Conservation (phyloP, 129 eudicot genomes). For the Flaveria bidentis region DNA sequence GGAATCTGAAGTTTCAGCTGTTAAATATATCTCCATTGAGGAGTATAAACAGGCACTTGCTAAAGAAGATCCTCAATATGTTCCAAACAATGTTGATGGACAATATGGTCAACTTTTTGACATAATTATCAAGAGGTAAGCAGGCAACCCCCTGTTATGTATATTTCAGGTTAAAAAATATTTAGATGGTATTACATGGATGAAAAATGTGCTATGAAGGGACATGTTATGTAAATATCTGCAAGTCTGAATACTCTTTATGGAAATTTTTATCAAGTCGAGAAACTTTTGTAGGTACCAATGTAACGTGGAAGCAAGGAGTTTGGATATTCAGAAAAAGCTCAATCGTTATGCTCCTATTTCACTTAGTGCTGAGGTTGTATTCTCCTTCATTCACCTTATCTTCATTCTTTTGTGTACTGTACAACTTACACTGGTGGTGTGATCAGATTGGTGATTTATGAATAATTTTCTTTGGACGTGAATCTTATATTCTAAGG, state of each 20-base stretch:
- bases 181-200: slow-evolving; percentile 8
- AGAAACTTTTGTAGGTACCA: slow-evolving; percentile 61
- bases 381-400: slow-evolving; percentile 18
- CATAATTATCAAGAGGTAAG: slow-evolving; percentile 65
- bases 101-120: slow-evolving; percentile 88
- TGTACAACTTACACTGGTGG: background rate
- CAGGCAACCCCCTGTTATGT: background rate
- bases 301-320: slow-evolving; percentile 58
- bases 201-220: slow-evolving; percentile 11
- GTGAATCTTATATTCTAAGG: background rate
- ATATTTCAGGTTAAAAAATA: slow-evolving; percentile 13
- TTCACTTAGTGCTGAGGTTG: slow-evolving; percentile 81
- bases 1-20: slow-evolving; percentile 98
- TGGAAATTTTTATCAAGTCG: slow-evolving; percentile 20
- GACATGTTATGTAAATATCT: slow-evolving; percentile 14
- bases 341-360: slow-evolving; percentile 79
- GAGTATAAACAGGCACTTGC: slow-evolving; percentile 72
- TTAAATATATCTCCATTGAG: slow-evolving; percentile 74
- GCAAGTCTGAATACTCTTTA: slow-evolving; percentile 6
- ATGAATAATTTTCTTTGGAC: background rate
- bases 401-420: slow-evolving; percentile 14
- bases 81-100: slow-evolving; percentile 61
- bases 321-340: slow-evolving; percentile 65
- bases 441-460: background rate
- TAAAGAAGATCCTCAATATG: slow-evolving; percentile 74